Base-by-base conservation (phyloP, 345 rosid genomes). In the Brassica cretica region DNA sequence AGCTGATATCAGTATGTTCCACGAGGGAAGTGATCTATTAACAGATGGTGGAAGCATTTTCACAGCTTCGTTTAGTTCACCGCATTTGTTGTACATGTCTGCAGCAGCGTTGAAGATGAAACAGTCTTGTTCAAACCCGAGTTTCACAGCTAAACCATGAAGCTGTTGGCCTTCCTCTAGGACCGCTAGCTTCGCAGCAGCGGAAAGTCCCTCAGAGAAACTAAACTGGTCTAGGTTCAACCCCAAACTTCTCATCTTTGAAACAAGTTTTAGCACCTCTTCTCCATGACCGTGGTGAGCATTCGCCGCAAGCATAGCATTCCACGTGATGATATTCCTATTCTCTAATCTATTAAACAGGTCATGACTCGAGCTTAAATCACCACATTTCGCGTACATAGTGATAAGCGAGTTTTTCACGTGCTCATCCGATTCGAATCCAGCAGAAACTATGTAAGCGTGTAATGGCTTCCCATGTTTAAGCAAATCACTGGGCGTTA, bases 81-180 rank as follows among this genome's bases (percentile, higher is more conserved):
- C 98, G 25, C 98, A 92, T 81, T 92, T 94, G 70, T 84, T 93
- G 79, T 94, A 92, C 96, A 94, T 92, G 82, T 94, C 96, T 85
- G 89, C 89, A 35, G 89, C 82, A 65, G 97, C 85, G 74, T 89
- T 94, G 59, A 49, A 71, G 70, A 94, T 87, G 70, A 85, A 88
- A 67, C 77, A 80, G 76, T 90, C 90, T 2, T 71, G 79, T 70
- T 85, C 89, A 53, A 86, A 82, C 44, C 96, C 96, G 8, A 86
- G 86, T 79, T 94, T 94, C 60, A 84, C 46, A 21, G 89, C 90
- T 74, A 89, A 76, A 64, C 88, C 61, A 33, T 92, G 94, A 69
- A 94, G 92, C 70, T 85, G 92, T 70, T 82, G 93, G 65, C 98
- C 98, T 83, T 92, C 98, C 84, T 92, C 97, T 86, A 94, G 73